Conservation (phyloP, 345 rosid genomes). For the Capsella bursapastoris region DNA sequence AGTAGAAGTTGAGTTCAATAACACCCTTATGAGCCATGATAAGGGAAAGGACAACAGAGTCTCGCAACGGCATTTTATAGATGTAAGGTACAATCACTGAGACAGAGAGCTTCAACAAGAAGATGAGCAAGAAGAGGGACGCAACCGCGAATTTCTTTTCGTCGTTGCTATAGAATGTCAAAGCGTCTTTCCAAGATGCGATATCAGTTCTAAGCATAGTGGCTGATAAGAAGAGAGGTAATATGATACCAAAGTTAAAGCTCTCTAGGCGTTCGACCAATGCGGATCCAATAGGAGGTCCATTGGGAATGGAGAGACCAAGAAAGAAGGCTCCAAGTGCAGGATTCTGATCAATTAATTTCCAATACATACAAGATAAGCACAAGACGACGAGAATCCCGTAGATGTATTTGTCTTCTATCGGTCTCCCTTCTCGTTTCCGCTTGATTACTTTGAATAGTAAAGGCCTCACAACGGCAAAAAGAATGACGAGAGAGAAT, state of each 20-base stretch:
- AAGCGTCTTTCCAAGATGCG: background rate
- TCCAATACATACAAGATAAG: slow-evolving; percentile 10
- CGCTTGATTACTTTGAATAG: slow-evolving; percentile 33
- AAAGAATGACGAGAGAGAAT: background rate
- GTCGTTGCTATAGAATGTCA: slow-evolving; percentile 3
- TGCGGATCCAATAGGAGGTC: slow-evolving; percentile 60
- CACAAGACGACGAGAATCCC: slow-evolving; percentile 42
- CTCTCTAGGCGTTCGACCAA: slow-evolving; percentile 47
- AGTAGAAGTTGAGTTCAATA: slow-evolving; percentile 44
- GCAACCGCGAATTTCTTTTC: slow-evolving; percentile 28
- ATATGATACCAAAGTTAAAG: slow-evolving; percentile 40
- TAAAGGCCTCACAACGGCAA: slow-evolving; percentile 32
- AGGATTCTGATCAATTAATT: slow-evolving; percentile 15
- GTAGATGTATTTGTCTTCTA: slow-evolving; percentile 42
- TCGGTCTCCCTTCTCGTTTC: slow-evolving; percentile 45
- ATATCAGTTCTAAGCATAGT: slow-evolving; percentile 27
- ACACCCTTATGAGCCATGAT: slow-evolving; percentile 45
- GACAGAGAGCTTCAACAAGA: slow-evolving; percentile 33
- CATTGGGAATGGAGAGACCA: slow-evolving; percentile 55
- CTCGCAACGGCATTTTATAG: slow-evolving; percentile 43
- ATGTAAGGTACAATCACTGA: slow-evolving; percentile 30
- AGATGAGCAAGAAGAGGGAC: slow-evolving; percentile 38
- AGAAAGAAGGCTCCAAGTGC: slow-evolving; percentile 50
- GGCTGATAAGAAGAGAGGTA: slow-evolving; percentile 40
- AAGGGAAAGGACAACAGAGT: slow-evolving; percentile 34